Evolutionary conservation across 805 yeast genomes (phyloP).

Genomic region (Scheffersomyces amazonensis): DNA sequence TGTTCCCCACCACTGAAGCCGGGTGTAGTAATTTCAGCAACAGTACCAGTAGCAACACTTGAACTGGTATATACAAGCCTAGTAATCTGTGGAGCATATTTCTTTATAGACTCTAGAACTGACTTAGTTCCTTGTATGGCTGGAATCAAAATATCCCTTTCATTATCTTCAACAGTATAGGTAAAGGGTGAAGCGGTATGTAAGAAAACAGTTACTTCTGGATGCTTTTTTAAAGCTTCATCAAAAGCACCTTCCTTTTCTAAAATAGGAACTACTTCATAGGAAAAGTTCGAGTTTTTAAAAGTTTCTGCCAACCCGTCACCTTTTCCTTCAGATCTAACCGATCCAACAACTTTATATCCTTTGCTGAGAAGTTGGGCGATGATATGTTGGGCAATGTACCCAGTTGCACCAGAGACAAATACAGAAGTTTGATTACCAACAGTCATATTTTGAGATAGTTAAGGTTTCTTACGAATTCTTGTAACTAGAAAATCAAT

Average conservation of each 20-base stretch:
- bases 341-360: conserved; percentile 52
- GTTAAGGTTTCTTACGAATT: no score
- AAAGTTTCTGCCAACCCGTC: conserved; percentile 23
- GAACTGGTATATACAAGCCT: conserved; percentile 51
- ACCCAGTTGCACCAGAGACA: conserved; percentile 38
- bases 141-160: conserved; percentile 51
- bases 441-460: no score
- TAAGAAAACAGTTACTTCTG: conserved; percentile 51
- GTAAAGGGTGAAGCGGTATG: conserved; percentile 64
- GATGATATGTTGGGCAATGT: conserved; percentile 50
- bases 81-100: conserved; percentile 37
- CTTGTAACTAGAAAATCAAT: no score
- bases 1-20: conserved; percentile 37
- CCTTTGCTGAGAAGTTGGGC: conserved; percentile 35
- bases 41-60: conserved; percentile 42
- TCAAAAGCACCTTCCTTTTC: conserved; percentile 44
- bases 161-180: conserved; percentile 40
- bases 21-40: conserved; percentile 21
- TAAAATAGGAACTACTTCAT: conserved; percentile 50
- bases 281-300: conserved; percentile 30
- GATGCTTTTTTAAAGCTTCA: conserved; percentile 41
- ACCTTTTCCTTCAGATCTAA: conserved; percentile 44
- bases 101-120: conserved; percentile 47
- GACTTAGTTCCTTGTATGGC: conserved; percentile 55
- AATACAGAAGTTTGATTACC: no score